phyloP scores from a whole-genome alignment of 495 filamentous ascomycete species.

The Aspergillus funiculosus region DNA sequence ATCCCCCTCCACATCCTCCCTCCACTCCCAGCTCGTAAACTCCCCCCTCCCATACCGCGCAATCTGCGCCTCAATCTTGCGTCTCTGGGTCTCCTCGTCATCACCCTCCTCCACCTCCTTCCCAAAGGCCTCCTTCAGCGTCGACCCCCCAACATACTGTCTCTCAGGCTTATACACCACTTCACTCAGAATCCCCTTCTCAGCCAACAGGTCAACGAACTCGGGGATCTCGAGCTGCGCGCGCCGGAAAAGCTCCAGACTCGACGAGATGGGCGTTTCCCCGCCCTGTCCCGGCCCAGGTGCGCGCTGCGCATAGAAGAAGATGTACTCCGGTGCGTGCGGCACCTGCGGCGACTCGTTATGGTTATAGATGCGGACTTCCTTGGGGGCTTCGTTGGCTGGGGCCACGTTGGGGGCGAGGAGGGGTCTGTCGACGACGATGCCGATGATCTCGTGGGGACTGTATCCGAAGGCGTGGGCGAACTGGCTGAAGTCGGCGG shows the following conservation, averaged over 20 bases:
- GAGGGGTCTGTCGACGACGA: constrained; percentile 44
- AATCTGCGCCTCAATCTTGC: constrained; percentile 50
- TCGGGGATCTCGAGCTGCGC: constrained; percentile 43
- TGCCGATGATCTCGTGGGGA: constrained; percentile 52
- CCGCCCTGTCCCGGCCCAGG: constrained; percentile 37
- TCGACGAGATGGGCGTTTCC: constrained; percentile 49
- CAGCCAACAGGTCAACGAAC: constrained; percentile 41
- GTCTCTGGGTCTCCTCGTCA: constrained; percentile 32
- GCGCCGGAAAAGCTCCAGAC: constrained; percentile 45
- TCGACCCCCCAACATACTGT: constrained; percentile 45
- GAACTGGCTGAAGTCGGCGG: constrained; percentile 45
- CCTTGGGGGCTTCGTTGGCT: constrained; percentile 49
- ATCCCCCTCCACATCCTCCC: constrained; percentile 26
- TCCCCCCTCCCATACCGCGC: constrained; percentile 31
- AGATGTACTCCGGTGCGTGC: constrained; percentile 49
- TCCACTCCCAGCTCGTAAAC: constrained; percentile 46
- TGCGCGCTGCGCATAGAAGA: constrained; percentile 41
- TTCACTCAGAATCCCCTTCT: constrained; percentile 40
- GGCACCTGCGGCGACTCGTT: constrained; percentile 51
- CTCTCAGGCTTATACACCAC: constrained; percentile 43
- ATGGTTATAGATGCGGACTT: constrained; percentile 48
- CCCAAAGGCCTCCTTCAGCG: constrained; percentile 47
- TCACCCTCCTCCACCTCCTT: constrained; percentile 44
- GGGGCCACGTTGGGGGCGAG: constrained; percentile 50
- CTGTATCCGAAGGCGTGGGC: constrained; percentile 50